phyloP scores from a whole-genome alignment of 2,329 filamentous ascomycete genomes.

The Epichloe glyceriae region DNA sequence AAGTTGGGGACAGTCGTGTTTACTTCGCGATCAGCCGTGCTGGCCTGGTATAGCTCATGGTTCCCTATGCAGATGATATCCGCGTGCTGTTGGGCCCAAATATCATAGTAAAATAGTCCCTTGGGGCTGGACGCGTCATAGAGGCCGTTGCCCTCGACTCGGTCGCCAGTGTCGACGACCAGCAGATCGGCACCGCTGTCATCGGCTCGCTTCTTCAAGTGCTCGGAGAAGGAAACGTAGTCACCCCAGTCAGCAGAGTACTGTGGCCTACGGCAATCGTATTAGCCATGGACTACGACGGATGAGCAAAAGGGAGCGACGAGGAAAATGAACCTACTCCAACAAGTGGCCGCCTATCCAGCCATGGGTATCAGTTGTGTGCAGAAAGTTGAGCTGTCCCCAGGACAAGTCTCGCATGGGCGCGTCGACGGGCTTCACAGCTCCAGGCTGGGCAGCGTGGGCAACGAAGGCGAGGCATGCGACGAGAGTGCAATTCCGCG shows the following conservation, averaged over 20 bases:
- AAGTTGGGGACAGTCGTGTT: conserved; percentile 73
- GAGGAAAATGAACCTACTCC: conserved; percentile 46
- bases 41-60: conserved; percentile 81
- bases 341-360: conserved; percentile 91
- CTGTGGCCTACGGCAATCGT: conserved; percentile 45
- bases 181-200: conserved; percentile 68
- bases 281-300: neutral
- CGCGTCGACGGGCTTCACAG: conserved; percentile 62
- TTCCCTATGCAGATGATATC: conserved; percentile 84
- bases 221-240: conserved; percentile 83
- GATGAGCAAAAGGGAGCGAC: neutral
- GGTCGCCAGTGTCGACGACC: conserved; percentile 90
- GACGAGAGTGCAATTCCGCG: conserved; percentile 12
- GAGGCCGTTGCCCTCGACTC: conserved; percentile 86
- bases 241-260: conserved; percentile 97
- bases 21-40: conserved; percentile 68
- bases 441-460: conserved; percentile 57
- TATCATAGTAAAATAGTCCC: conserved; percentile 77
- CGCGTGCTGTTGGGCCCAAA: conserved; percentile 69
- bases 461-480: conserved; percentile 21
- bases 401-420: conserved; percentile 76
- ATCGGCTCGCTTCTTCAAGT: conserved; percentile 69
- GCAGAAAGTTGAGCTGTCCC: conserved; percentile 95
- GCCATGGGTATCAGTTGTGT: conserved; percentile 91
- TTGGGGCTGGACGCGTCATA: conserved; percentile 85